These are phyloP conservation scores for Karstenula rhodostoma DNA, from an alignment of 2,329 filamentous ascomycete species.

Conservation along the genomic window DNA sequence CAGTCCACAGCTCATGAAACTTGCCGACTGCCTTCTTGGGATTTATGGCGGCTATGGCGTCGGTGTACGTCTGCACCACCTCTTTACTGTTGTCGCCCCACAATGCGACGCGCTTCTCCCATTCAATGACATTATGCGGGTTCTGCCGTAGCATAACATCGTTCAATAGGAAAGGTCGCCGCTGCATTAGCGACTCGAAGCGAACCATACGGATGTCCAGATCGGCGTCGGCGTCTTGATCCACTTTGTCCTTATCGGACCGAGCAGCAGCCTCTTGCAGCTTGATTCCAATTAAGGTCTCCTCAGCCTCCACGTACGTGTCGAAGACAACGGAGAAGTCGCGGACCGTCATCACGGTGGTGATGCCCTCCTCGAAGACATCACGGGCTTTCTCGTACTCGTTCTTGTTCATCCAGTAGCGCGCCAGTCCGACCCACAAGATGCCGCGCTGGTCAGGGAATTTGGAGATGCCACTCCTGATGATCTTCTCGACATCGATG, in stretches of 20 bases:
- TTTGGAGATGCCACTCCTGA: conserved; percentile 86
- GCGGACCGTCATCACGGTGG: conserved; percentile 97
- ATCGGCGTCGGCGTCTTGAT: conserved; percentile 90
- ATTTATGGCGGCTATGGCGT: conserved; percentile 90
- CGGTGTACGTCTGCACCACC: conserved; percentile 91
- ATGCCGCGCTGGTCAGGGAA: conserved; percentile 96
- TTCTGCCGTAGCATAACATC: conserved; percentile 96
- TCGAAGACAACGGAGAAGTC: conserved; percentile 98
- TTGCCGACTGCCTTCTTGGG: conserved; percentile 94
- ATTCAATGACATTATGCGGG: conserved; percentile 93
- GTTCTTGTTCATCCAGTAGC: conserved; percentile 94
- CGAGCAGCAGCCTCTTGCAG: conserved; percentile 87
- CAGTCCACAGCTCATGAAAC: conserved; percentile 94
- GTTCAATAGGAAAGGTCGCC: conserved; percentile 93
- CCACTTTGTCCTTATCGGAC: conserved; percentile 77
- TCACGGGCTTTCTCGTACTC: conserved; percentile 93
- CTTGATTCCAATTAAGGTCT: conserved; percentile 88
- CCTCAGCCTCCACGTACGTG: conserved; percentile 95
- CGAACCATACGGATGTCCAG: conserved; percentile 97
- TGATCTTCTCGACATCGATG: conserved; percentile 90
- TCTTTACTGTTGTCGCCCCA: conserved; percentile 95
- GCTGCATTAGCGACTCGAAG: conserved; percentile 98
- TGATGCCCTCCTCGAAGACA: conserved; percentile 94
- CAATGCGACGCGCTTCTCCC: conserved; percentile 94
- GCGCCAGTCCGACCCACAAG: conserved; percentile 91